These are phyloP conservation scores for Kwoniella bestiolae DNA, from an alignment of 768 basidiomycete species.

Conservation along the genomic window DNA sequence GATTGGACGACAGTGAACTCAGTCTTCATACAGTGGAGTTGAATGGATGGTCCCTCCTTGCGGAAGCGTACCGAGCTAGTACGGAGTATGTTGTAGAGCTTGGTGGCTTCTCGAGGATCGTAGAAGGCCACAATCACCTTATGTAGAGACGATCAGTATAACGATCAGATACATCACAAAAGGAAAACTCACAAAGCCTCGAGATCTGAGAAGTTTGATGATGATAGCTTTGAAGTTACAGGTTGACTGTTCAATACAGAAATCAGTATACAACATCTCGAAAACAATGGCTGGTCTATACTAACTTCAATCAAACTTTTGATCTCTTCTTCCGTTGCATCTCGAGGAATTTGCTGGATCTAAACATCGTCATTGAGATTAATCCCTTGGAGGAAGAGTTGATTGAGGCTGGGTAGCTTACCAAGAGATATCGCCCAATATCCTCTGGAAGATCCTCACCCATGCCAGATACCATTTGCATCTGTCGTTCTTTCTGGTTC, in stretches of 20 bases:
- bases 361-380: not conserved
- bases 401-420: slow-evolving; percentile 15
- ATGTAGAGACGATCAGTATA: not conserved
- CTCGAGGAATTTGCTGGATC: slow-evolving; percentile 32
- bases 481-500: not conserved
- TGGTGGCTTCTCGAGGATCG: slow-evolving; percentile 42
- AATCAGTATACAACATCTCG: slow-evolving; percentile 61
- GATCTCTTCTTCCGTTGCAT: slow-evolving; percentile 12
- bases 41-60: slow-evolving; percentile 2
- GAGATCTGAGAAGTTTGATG: slow-evolving; percentile 60
- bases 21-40: slow-evolving; percentile 42
- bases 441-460: slow-evolving; percentile 22
- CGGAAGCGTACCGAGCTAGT: slow-evolving; percentile 18
- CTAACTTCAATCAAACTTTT: slow-evolving; percentile 23
- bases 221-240: slow-evolving; percentile 77
- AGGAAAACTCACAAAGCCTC: slow-evolving; percentile 28
- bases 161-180: too few species aligned
- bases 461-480: not conserved
- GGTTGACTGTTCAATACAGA: slow-evolving; percentile 70
- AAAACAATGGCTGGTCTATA: not conserved
- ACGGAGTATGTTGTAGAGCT: slow-evolving; percentile 29
- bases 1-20: slow-evolving; percentile 30
- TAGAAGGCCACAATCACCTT: slow-evolving; percentile 46
- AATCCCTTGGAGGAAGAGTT: not conserved
- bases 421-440: slow-evolving; percentile 39